Percentiles rank a stretch among this genome's conserved stretches.
Evolutionary conservation across 306 rosid species (phyloP).

Genomic region (Delonix regia): DNA sequence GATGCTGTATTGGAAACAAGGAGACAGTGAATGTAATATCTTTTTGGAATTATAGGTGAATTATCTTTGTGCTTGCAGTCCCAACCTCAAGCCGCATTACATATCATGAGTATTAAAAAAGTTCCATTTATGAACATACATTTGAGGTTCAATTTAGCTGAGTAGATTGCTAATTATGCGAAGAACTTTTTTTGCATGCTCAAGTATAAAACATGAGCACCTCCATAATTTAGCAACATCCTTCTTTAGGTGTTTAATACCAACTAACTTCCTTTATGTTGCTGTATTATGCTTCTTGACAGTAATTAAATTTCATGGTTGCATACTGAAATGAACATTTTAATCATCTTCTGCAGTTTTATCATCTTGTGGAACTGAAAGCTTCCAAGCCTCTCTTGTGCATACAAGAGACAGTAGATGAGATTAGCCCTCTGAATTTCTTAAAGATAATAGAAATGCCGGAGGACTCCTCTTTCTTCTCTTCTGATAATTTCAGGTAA

Average conservation of each 20-base stretch:
- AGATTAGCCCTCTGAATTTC: conserved; percentile 67
- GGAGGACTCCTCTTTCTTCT: conserved; percentile 60
- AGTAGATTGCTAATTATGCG: background rate
- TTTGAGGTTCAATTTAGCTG: background rate
- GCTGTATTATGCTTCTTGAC: conserved; percentile 7
- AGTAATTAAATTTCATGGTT: conserved; percentile 20
- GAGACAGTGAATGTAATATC: background rate
- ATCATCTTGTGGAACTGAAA: conserved; percentile 67
- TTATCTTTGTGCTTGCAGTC: conserved; percentile 15
- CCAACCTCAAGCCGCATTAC: background rate
- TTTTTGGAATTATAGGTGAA: conserved; percentile 6
- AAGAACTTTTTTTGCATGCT: background rate
- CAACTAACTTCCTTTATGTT: background rate
- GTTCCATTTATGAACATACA: background rate
- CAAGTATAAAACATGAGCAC: background rate
- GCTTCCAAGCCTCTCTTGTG: conserved; percentile 56
- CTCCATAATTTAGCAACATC: conserved; percentile 21
- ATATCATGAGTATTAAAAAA: background rate
- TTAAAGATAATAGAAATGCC: conserved; percentile 63
- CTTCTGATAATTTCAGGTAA: conserved; percentile 74
- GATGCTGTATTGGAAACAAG: conserved; percentile 1
- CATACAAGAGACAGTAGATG: conserved; percentile 47
- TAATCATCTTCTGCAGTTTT: conserved; percentile 47
- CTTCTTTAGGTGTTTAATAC: conserved; percentile 3
- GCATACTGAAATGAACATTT: conserved; percentile 24